Evolutionary conservation across 768 basidiomycete species (phyloP), one percentile per base, ranked within the genome.

Genomic region (Lentinula boryana): DNA sequence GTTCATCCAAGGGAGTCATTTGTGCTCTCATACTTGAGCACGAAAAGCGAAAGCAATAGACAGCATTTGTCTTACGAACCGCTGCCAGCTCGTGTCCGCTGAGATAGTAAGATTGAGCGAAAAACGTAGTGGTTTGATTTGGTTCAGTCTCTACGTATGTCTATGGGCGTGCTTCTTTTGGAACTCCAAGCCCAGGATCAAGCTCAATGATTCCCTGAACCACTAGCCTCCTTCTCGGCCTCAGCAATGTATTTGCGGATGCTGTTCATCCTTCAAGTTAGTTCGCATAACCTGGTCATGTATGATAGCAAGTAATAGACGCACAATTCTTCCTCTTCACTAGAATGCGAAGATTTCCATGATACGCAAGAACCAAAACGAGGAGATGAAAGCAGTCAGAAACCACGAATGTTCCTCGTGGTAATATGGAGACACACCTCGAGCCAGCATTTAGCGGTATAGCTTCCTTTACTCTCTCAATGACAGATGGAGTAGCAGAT

Each of bases 321-420:
- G 72, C 76, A 93, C 91, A 93, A 93, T 64, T 86, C 79, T 69
- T 91, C 91, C 71, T 94, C 92, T 72, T 93, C 90, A 63, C 90
- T 93, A 67, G 18, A 69, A 12, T 9, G 18, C 31, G 12, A 58
- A 3, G 33, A 36, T 16, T 15, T 27, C 15, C 8, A 48, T 27
- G 9, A 48, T 3, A 18, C 23, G 16, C 58, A 10, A 60, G 21
- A 38, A 52, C 12, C 56, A 53, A 33, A 53, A 56, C 52, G 18
- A 51, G 54, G n/a, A 63, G 51, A 65, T 44, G 69, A 4, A 4
- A 61, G 50, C 56, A 61, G 53, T 52, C 61, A 31, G 49, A 56
- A 32, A 38, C 31, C 4, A 15, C 5, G 13, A 31, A 38, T 33
- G 40, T 48, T 35, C 48, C 23, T 36, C 36, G 62, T 58, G 59